phyloP scores from a whole-genome alignment of 768 basidiomycete species.

The Leccinum disarticulatum region DNA sequence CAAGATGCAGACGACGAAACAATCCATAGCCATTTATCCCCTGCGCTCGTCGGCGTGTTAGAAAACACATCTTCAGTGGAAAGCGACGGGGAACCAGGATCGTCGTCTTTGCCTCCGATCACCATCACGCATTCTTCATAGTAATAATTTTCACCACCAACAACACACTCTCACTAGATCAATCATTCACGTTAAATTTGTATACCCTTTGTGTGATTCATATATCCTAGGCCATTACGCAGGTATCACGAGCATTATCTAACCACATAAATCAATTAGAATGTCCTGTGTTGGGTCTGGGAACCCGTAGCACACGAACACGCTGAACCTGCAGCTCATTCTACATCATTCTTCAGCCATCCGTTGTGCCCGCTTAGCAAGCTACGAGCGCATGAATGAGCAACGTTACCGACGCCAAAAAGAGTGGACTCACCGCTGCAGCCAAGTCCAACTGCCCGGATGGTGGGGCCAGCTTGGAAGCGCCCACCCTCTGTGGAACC shows the following conservation, averaged over 20 bases:
- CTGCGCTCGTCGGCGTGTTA: constrained; percentile 21
- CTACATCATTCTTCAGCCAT: constrained; percentile 46
- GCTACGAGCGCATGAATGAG: constrained; percentile 38
- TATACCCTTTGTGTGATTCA: constrained; percentile 28
- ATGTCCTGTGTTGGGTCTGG: constrained; percentile 4
- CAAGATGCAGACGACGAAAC: constrained; percentile 37
- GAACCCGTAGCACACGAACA: constrained; percentile 1
- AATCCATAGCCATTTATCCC: constrained; percentile 18
- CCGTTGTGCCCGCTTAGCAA: constrained; percentile 76
- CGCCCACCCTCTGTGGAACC: constrained; percentile 39
- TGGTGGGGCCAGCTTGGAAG: constrained; percentile 43
- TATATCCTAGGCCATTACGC: constrained; percentile 13
- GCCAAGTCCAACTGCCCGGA: constrained; percentile 78
- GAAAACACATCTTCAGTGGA: constrained; percentile 18
- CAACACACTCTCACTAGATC: constrained; percentile 17
- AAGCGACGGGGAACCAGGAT: constrained; percentile 29
- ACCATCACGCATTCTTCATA: constrained; percentile 42
- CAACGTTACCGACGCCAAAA: neutral
- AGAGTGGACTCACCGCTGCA: constrained; percentile 59
- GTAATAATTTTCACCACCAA: constrained; percentile 10
- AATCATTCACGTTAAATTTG: constrained; percentile 19
- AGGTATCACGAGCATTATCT: constrained; percentile 17
- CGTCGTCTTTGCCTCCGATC: constrained; percentile 39
- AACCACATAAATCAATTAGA: constrained; percentile 12
- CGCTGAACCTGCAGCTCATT: neutral